Evolutionary conservation across 345 rosid species (phyloP).

Genomic region (Rhodamnia rubescens): DNA sequence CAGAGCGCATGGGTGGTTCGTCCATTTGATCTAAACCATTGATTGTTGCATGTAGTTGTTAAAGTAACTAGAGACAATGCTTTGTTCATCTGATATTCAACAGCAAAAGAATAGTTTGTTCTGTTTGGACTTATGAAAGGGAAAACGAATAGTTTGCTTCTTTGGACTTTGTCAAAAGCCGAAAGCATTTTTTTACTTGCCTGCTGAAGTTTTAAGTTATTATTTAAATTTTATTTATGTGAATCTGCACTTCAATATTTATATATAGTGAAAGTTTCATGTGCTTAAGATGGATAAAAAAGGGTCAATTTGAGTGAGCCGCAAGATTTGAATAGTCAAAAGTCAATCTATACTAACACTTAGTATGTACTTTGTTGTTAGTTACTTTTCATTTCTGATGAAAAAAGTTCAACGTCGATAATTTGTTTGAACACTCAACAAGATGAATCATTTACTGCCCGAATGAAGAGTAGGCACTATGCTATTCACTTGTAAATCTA

Average conservation of each 20-base stretch:
- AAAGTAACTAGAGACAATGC: background rate
- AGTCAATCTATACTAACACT: background rate
- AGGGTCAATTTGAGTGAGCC: background rate
- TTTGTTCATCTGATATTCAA: background rate
- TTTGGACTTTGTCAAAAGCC: background rate
- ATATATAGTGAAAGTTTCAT: background rate
- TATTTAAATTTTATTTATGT: background rate
- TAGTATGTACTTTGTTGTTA: background rate
- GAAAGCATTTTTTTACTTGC: background rate
- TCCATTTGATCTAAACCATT: background rate
- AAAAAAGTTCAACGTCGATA: background rate
- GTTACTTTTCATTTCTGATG: background rate
- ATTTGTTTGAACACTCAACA: background rate
- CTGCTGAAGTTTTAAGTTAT: background rate
- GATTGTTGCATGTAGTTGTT: background rate
- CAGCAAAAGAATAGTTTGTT: background rate
- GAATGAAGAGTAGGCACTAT: background rate
- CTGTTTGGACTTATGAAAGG: background rate
- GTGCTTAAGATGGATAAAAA: background rate
- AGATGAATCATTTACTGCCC: background rate
- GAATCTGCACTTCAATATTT: background rate
- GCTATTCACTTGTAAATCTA: background rate
- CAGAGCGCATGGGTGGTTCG: slow-evolving; percentile 85
- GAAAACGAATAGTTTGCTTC: background rate
- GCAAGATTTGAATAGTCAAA: background rate